Evolutionary conservation across 768 basidiomycete species (phyloP).

Genomic region (Trametes cinnabarina): DNA sequence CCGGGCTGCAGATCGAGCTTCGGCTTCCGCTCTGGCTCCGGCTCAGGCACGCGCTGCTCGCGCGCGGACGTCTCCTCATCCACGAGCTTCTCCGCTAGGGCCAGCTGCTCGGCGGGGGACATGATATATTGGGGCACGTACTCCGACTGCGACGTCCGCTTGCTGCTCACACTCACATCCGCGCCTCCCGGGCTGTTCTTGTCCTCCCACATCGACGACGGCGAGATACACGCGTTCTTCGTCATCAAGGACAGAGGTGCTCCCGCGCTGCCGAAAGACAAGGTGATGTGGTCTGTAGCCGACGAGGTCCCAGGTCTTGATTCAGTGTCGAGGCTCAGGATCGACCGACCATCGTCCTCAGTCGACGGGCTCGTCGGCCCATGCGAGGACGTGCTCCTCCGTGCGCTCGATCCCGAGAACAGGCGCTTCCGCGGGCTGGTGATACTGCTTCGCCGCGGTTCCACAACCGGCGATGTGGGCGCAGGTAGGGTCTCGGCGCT

Average conservation of each 20-base stretch:
- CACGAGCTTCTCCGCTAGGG: conserved; percentile 51
- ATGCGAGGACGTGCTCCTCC: conserved; percentile 51
- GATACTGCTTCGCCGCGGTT: conserved; percentile 18
- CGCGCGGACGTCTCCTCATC: conserved; percentile 27
- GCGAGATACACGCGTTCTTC: conserved; percentile 30
- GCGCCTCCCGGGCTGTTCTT: background rate
- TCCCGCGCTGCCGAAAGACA: conserved; percentile 27
- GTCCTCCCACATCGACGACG: conserved; percentile 48
- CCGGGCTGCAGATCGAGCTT: conserved; percentile 25
- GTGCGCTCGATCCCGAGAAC: conserved; percentile 56
- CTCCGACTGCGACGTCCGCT: conserved; percentile 38
- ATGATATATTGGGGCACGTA: conserved; percentile 65
- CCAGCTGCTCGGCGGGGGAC: conserved; percentile 63
- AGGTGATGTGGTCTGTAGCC: conserved; percentile 21
- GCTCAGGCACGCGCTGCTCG: conserved; percentile 3
- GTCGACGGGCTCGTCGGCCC: conserved; percentile 24
- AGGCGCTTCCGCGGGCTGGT: conserved; percentile 48
- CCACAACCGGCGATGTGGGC: conserved; percentile 16
- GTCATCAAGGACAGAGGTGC: conserved; percentile 28
- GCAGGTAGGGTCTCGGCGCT: conserved; percentile 10
- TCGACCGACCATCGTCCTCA: conserved; percentile 56
- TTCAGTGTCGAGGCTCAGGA: conserved; percentile 47
- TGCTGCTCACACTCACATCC: conserved; percentile 10
- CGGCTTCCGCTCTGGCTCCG: conserved; percentile 15
- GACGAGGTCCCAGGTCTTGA: conserved; percentile 23